phyloP scores from a whole-genome alignment of 2,329 filamentous ascomycete species.

The Fusarium illudens region DNA sequence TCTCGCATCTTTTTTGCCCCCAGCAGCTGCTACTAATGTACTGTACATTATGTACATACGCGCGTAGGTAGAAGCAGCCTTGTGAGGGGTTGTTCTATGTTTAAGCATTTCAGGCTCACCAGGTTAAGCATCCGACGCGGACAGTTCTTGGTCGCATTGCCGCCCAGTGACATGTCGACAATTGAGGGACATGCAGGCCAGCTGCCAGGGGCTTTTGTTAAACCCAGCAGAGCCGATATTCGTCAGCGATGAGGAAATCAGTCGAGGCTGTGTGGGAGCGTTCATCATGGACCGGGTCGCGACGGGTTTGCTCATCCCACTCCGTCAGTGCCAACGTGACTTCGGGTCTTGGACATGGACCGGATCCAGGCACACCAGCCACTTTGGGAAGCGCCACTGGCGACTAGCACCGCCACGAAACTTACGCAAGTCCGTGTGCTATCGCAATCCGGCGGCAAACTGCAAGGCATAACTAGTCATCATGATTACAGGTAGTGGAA shows the following conservation, averaged over 20 bases:
- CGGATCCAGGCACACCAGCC: slow-evolving; percentile 29
- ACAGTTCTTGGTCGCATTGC: not conserved
- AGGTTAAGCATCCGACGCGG: slow-evolving; percentile 16
- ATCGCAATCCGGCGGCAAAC: slow-evolving; percentile 1
- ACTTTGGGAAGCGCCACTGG: slow-evolving; percentile 24
- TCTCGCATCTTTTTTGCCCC: not conserved
- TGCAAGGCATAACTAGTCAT: not conserved
- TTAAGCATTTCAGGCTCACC: not conserved
- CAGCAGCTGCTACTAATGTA: not conserved
- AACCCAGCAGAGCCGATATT: not conserved
- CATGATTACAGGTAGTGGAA: not conserved
- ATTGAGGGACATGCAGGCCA: not conserved
- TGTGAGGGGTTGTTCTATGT: slow-evolving; percentile 7
- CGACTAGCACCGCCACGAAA: slow-evolving; percentile 25
- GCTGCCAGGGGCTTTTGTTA: no score
- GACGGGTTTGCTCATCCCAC: slow-evolving; percentile 1
- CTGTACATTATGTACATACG: not conserved
- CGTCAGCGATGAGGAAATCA: not conserved
- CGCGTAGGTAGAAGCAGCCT: slow-evolving; percentile 2
- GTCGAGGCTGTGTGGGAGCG: slow-evolving; percentile 11
- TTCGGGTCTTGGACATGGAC: slow-evolving; percentile 2
- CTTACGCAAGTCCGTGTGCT: slow-evolving; percentile 18
- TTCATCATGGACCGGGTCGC: slow-evolving; percentile 10
- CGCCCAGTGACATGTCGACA: not conserved
- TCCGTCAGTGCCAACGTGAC: not conserved